These are phyloP conservation scores for Suillus discolor DNA, from an alignment of 768 basidiomycete genomes.

Conservation along the genomic window DNA sequence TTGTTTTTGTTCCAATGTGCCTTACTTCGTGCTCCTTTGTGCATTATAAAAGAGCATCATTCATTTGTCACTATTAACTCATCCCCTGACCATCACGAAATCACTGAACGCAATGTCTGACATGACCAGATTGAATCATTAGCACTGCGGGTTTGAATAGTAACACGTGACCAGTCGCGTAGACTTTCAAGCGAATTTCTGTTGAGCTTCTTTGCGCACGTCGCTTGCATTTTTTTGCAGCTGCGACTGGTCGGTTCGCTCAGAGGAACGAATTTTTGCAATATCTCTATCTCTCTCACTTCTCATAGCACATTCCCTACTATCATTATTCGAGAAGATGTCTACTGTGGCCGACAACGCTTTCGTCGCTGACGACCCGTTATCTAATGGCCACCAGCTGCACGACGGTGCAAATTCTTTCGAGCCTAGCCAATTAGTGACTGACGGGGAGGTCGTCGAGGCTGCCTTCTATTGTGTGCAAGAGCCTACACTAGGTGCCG, in stretches of 20 bases:
- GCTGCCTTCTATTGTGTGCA: neutral
- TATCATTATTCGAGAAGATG: conserved; percentile 14
- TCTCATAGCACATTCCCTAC: conserved; percentile 14
- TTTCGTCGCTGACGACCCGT: conserved; percentile 7
- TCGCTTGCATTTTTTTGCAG: conserved; percentile 11
- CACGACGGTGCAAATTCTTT: neutral
- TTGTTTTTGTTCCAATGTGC: neutral
- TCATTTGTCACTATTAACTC: neutral
- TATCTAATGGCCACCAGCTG: conserved; percentile 11
- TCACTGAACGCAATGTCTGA: neutral
- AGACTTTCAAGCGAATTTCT: conserved; percentile 9
- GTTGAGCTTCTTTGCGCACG: conserved; percentile 4
- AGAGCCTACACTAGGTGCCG: neutral
- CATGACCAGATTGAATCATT: neutral
- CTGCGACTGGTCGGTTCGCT: conserved; percentile 10
- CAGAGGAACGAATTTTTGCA: conserved; percentile 2
- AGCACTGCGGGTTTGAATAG: neutral
- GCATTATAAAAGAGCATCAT: neutral
- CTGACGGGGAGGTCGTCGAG: neutral
- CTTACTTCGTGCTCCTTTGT: neutral
- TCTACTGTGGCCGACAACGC: conserved; percentile 6
- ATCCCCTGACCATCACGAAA: neutral
- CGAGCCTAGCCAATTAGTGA: neutral
- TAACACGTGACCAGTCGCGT: conserved; percentile 12
- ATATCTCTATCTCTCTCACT: neutral